Evolutionary conservation across 805 yeast species (phyloP).

Genomic region (Candida ponderosae): DNA sequence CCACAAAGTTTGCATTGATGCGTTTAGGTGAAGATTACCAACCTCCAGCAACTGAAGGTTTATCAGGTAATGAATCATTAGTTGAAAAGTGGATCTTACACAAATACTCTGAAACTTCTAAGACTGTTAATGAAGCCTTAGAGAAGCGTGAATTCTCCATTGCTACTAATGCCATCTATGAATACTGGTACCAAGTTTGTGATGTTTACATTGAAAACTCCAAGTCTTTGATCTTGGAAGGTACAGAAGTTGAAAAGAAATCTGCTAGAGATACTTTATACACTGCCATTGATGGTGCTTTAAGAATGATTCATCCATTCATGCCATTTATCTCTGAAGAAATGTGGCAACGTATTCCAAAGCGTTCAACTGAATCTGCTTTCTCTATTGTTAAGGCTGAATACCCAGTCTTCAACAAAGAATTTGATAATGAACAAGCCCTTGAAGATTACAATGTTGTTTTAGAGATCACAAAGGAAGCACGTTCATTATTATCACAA

Average conservation of each 20-base stretch:
- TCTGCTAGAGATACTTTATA: slow-evolving; percentile 93
- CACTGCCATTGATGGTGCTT: slow-evolving; percentile 86
- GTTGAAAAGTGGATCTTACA: slow-evolving; percentile 97
- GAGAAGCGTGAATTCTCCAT: slow-evolving; percentile 86
- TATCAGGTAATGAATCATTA: slow-evolving; percentile 75
- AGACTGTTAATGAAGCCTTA: slow-evolving; percentile 53
- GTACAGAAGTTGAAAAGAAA: slow-evolving; percentile 72
- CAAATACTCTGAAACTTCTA: slow-evolving; percentile 66
- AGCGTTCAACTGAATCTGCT: slow-evolving; percentile 64
- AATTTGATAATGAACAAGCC: slow-evolving; percentile 58
- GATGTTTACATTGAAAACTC: slow-evolving; percentile 98
- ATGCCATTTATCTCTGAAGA: slow-evolving; percentile 98
- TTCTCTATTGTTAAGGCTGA: slow-evolving; percentile 69
- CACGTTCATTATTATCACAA: slow-evolving; percentile 88
- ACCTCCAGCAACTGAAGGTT: slow-evolving; percentile 61
- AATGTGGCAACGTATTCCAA: slow-evolving; percentile 98
- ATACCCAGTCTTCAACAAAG: slow-evolving; percentile 61
- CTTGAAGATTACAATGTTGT: slow-evolving; percentile 75
- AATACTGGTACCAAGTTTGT: slow-evolving; percentile 94
- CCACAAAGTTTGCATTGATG: slow-evolving; percentile 92
- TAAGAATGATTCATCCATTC: slow-evolving; percentile 91
- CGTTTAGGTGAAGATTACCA: slow-evolving; percentile 82
- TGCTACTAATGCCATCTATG: slow-evolving; percentile 80
- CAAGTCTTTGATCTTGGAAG: slow-evolving; percentile 86
- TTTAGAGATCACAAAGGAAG: slow-evolving; percentile 79